phyloP scores from a whole-genome alignment of 768 basidiomycete genomes.

The Dioszegia crocea region DNA sequence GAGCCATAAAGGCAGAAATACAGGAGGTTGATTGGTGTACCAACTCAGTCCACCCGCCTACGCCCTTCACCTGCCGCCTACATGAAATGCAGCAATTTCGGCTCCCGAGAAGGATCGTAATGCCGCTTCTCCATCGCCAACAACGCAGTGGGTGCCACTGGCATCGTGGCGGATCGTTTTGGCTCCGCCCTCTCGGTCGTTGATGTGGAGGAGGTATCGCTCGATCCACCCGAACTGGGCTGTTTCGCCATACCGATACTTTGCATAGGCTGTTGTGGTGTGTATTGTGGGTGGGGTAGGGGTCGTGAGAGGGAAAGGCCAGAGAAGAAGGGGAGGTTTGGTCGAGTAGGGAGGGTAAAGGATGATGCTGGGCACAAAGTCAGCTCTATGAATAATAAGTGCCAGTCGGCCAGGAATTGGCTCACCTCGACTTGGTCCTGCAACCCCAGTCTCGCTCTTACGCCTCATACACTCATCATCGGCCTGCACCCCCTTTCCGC shows the following conservation, averaged over 20 bases:
- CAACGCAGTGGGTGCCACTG: neutral
- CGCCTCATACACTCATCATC: neutral
- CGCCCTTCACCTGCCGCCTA: too few relatives aligned
- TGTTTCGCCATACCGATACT: neutral
- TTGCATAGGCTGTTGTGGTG: neutral
- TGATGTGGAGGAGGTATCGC: neutral
- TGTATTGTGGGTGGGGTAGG: neutral
- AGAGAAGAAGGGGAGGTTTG: conserved; percentile 7
- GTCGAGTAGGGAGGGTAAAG: neutral
- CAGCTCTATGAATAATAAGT: too few relatives aligned
- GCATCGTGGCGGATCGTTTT: neutral
- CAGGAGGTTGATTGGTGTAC: neutral
- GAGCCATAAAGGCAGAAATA: neutral
- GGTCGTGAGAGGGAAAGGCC: conserved; percentile 10
- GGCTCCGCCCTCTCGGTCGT: neutral
- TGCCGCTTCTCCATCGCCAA: conserved; percentile 18
- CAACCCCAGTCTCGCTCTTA: neutral
- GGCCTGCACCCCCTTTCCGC: neutral
- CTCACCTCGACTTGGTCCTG: neutral
- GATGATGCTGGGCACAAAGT: neutral
- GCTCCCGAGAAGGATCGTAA: conserved; percentile 37
- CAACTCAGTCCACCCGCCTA: too few relatives aligned
- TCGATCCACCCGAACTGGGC: neutral
- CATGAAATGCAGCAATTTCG: conserved; percentile 29
- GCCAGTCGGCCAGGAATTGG: too few relatives aligned